Evolutionary conservation across 2,329 filamentous ascomycete species (phyloP), one percentile per base, ranked within the genome.

Genomic region (Rhinocladiella mackenziei): DNA sequence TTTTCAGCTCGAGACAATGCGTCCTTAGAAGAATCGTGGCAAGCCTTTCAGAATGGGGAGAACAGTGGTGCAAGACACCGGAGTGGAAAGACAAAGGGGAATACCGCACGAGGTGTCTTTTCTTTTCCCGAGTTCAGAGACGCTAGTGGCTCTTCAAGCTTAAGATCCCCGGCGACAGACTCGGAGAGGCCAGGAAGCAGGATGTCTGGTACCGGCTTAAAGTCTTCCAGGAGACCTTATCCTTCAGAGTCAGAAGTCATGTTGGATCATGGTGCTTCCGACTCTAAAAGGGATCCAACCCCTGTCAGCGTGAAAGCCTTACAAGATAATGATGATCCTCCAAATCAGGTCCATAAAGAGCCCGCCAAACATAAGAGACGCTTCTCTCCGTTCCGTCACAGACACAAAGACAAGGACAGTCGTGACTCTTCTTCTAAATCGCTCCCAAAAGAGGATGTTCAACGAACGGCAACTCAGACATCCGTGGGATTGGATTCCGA

Each of bases 1-100:
- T 95, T 94, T 64, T 84, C 85, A 0, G 73, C 73, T 3, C 81
- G 79, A 45, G 89, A 95, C 66, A 94, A 91, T 55, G 79, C 82
- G 54, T 80, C 83, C 2, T 71, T 95, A 9, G 87, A 94, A 61
- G 78, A 80, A 52, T 80, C 86, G 25, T 95, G 89, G 86, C 66
- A 82, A 31, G 67, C 72, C 11, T 70, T 92, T 11, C 59, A 65
- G 17, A 47, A 44, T 4, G 36, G 29, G 19, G 23, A 29, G 36
- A 43, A 48, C 15, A 44, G 33, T n/a, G 5, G 30, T 18, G 6
- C 13, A 8, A 28, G 28, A 32, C 34, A 49, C 28, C 25, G 39
- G 31, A 34, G 41, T 28, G 19, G 26, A 23, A 39, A 45, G 15
- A 39, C 30, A 14, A 43, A 39, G 40, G 48, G 37, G 40, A 46